A percentile compares a stretch with the other conserved stretches of the same genome.
These are phyloP conservation scores for Endocalyx cinctus DNA, from an alignment of 2,329 filamentous ascomycete species.

Conservation along the genomic window DNA sequence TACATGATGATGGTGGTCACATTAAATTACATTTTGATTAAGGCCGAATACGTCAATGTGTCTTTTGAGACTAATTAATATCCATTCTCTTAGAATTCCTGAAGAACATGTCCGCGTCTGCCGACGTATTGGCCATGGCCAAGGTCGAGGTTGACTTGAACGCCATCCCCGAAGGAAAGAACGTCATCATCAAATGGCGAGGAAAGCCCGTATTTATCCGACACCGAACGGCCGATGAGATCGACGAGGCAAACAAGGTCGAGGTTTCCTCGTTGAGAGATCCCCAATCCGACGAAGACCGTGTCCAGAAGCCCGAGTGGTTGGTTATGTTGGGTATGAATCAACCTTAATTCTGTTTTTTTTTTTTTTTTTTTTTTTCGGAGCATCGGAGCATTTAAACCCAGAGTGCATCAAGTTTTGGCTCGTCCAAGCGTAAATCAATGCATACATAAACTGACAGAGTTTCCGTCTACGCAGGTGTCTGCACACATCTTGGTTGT, in stretches of 20 bases:
- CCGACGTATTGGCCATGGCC: slow-evolving; percentile 96
- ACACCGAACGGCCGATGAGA: slow-evolving; percentile 90
- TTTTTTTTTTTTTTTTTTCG: too few relatives aligned
- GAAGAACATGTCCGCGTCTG: slow-evolving; percentile 99
- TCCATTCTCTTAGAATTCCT: slow-evolving; percentile 82
- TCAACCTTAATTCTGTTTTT: slow-evolving; percentile 3
- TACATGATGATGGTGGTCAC: too few relatives aligned
- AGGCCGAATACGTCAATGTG: too few relatives aligned
- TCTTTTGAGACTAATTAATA: slow-evolving; percentile 11
- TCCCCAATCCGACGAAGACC: slow-evolving; percentile 84
- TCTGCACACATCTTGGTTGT: slow-evolving; percentile 99
- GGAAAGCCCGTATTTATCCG: slow-evolving; percentile 99
- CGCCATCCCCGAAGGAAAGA: slow-evolving; percentile 97
- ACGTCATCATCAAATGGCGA: slow-evolving; percentile 99
- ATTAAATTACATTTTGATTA: too few relatives aligned
- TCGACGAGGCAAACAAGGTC: slow-evolving; percentile 87
- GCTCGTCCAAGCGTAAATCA: background rate
- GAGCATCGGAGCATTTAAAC: too few relatives aligned
- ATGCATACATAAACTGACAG: slow-evolving; percentile 9
- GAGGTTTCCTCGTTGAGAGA: slow-evolving; percentile 82
- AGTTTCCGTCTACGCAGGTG: slow-evolving; percentile 50
- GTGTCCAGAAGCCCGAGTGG: slow-evolving; percentile 98
- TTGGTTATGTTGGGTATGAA: slow-evolving; percentile 89
- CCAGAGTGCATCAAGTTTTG: too few relatives aligned
- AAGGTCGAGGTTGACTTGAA: slow-evolving; percentile 97